Percentiles rank a stretch among this genome's conserved stretches.
phyloP scores from a whole-genome alignment of 306 rosid species.

The Pterocarpus macrocarpus region DNA sequence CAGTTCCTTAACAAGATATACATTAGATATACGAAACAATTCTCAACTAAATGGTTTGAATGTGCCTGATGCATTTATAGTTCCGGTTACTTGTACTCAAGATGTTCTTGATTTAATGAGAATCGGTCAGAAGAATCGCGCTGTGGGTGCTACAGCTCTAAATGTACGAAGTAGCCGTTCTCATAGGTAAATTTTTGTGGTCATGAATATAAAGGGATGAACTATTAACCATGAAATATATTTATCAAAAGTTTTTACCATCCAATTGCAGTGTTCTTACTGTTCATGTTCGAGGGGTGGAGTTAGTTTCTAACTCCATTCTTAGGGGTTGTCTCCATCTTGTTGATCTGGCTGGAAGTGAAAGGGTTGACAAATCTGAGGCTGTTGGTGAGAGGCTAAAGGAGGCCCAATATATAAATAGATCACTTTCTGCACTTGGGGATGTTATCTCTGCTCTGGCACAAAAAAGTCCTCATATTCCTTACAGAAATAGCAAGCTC shows the following conservation, averaged over 20 bases:
- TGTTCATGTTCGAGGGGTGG: conserved; percentile 88
- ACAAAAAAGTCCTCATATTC: conserved; percentile 92
- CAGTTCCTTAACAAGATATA: conserved; percentile 69
- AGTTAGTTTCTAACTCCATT: conserved; percentile 75
- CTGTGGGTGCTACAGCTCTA: conserved; percentile 97
- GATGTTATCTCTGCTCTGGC: conserved; percentile 99
- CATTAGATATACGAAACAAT: conserved; percentile 93
- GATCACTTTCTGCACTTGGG: conserved; percentile 98
- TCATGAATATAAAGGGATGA: conserved; percentile 19
- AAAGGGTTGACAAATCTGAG: conserved; percentile 97
- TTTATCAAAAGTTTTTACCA: conserved; percentile 21
- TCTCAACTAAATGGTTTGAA: conserved; percentile 94
- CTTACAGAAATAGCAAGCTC: conserved; percentile 97
- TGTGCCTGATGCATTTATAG: conserved; percentile 94
- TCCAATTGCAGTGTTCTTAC: conserved; percentile 80
- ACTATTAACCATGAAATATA: conserved; percentile 9
- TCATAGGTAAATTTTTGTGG: conserved; percentile 68
- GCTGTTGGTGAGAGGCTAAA: conserved; percentile 96
- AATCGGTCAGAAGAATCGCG: conserved; percentile 88
- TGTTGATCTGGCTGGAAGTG: conserved; percentile 98
- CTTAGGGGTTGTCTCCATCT: conserved; percentile 96
- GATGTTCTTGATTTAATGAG: conserved; percentile 94
- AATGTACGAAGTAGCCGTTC: conserved; percentile 98
- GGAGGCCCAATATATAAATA: conserved; percentile 96
- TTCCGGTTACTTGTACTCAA: conserved; percentile 86